Conservation (phyloP, 106 monocot genomes). For the Posidonia australis region DNA sequence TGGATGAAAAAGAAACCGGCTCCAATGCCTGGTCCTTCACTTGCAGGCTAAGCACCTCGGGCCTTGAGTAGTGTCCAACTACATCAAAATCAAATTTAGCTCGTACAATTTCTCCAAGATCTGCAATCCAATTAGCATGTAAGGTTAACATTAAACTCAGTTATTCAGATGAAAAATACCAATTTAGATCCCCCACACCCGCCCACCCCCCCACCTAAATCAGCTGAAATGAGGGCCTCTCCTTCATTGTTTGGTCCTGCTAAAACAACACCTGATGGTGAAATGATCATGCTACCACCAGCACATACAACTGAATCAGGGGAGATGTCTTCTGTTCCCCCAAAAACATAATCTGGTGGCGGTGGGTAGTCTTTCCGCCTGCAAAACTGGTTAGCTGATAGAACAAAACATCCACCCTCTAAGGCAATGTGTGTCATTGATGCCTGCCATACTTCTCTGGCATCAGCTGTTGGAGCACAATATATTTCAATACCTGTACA, state of each 20-base stretch:
- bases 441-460: conserved; percentile 80
- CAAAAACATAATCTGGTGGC: conserved; percentile 74
- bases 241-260: conserved; percentile 95
- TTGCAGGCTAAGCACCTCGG: conserved; percentile 71
- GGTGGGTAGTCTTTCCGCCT: conserved; percentile 91
- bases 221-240: conserved; percentile 72
- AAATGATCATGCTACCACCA: conserved; percentile 91
- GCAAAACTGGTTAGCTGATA: conserved; percentile 81
- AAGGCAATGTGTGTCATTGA: conserved; percentile 95
- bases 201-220: conserved; percentile 45
- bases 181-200: conserved; percentile 20
- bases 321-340: conserved; percentile 42
- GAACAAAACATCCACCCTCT: conserved; percentile 61
- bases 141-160: too few relatives aligned
- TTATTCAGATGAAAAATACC: too few relatives aligned
- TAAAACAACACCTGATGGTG: conserved; percentile 69
- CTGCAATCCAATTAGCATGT: conserved; percentile 23
- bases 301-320: conserved; percentile 76
- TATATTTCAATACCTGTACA: conserved; percentile 21
- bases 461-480: conserved; percentile 90
- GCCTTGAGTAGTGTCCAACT: conserved; percentile 89
- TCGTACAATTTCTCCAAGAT: conserved; percentile 81
- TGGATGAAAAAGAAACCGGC: conserved; percentile 45
- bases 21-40: conserved; percentile 62
- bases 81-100: conserved; percentile 98